Percentiles rank a stretch among this genome's conserved stretches.
Conservation (phyloP, 2,329 filamentous ascomycete genomes). For the Colletotrichum sp. region DNA sequence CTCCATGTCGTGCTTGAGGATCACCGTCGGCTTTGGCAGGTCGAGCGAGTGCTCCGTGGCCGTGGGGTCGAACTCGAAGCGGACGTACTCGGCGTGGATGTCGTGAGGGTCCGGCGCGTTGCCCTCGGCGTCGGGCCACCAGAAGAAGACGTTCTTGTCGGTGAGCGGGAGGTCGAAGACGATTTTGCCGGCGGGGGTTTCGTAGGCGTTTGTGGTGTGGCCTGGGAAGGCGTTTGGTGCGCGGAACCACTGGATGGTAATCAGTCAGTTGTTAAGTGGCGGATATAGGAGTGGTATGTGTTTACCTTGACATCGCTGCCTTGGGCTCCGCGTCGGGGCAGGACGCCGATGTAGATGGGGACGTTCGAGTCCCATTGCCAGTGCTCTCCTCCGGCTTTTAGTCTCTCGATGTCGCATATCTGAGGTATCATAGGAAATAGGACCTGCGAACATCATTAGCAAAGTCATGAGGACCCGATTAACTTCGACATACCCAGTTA, state of each 20-base stretch:
- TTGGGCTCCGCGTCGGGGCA: slow-evolving; percentile 5
- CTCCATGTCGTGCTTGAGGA: slow-evolving; percentile 11
- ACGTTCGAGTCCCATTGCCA: slow-evolving; percentile 37
- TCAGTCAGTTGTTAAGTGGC: neutral
- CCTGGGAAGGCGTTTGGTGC: slow-evolving; percentile 37
- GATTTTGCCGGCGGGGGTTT: slow-evolving; percentile 32
- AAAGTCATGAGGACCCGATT: neutral
- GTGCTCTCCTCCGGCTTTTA: slow-evolving; percentile 43
- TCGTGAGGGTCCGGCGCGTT: slow-evolving; percentile 33
- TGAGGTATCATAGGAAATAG: slow-evolving; percentile 3
- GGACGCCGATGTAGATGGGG: slow-evolving; percentile 5
- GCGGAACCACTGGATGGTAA: slow-evolving; percentile 37
- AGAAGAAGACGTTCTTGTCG: slow-evolving; percentile 46
- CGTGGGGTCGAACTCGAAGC: slow-evolving; percentile 13
- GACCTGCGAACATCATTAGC: neutral
- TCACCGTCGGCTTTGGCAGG: neutral
- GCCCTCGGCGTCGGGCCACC: slow-evolving; percentile 41
- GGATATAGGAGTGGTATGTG: rapidly evolving
- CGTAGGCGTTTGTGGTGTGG: slow-evolving; percentile 41
- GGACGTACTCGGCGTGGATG: slow-evolving; percentile 26
- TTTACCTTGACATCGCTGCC: slow-evolving; percentile 3
- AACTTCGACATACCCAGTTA: slow-evolving; percentile 35
- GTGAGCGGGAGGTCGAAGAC: slow-evolving; percentile 38
- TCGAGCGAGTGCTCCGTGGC: neutral
- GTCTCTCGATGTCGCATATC: slow-evolving; percentile 11